Conservation (phyloP, 768 basidiomycete genomes). For the Fomitopsis serialis region DNA sequence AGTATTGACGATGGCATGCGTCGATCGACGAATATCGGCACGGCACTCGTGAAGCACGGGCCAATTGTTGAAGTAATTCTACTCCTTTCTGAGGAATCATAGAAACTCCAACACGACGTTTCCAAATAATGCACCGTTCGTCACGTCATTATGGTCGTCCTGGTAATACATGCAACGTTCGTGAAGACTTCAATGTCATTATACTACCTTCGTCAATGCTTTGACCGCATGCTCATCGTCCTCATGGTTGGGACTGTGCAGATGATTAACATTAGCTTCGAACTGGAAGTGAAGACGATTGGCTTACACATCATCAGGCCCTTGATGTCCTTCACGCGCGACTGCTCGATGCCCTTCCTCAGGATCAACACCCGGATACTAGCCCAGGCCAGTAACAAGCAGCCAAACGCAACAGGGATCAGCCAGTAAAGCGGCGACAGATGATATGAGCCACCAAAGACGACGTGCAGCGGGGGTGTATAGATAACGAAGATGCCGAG, state of each 20-base stretch:
- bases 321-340: slow-evolving; percentile 58
- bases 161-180: too few relatives aligned
- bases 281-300: background rate
- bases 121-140: too few relatives aligned
- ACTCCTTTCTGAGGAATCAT: too few relatives aligned
- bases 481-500: slow-evolving; percentile 67
- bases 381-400: slow-evolving; percentile 50
- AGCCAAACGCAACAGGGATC: slow-evolving; percentile 56
- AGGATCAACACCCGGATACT: slow-evolving; percentile 53
- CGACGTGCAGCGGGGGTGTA: slow-evolving; percentile 62
- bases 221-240: slow-evolving; percentile 55
- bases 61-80: too few relatives aligned
- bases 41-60: too few relatives aligned
- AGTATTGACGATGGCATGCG: too few relatives aligned
- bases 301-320: slow-evolving; percentile 69
- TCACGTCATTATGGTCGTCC: too few relatives aligned
- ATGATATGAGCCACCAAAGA: slow-evolving; percentile 56
- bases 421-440: slow-evolving; percentile 66
- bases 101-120: too few relatives aligned
- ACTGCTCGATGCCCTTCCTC: slow-evolving; percentile 47
- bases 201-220: slow-evolving; percentile 19
- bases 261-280: slow-evolving; percentile 6
- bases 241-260: slow-evolving; percentile 44
- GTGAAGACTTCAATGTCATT: too few relatives aligned
- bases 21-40: too few relatives aligned